Evolutionary conservation across 1,284 basidiomycete species (phyloP).

Genomic region (Cutaneotrichosporon cavernicola): DNA sequence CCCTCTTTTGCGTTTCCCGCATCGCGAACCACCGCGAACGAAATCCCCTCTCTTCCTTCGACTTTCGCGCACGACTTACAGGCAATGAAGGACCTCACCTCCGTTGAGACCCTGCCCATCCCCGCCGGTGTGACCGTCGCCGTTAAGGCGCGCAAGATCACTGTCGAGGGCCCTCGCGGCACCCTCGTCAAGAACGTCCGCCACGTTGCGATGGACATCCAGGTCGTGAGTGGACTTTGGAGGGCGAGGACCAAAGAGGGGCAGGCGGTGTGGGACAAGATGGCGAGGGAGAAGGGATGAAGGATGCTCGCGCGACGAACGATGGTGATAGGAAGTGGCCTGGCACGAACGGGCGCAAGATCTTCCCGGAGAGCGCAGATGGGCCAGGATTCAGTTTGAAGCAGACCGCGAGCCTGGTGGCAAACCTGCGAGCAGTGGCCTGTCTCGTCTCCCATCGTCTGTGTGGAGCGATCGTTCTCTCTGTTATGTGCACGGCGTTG

Average conservation of each 20-base stretch:
- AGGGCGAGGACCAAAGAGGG: neutral
- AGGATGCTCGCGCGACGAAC: neutral
- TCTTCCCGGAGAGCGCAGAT: neutral
- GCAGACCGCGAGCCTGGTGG: too few species aligned
- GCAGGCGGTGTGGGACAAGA: neutral
- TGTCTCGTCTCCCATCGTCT: neutral
- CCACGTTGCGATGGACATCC: conserved; percentile 96
- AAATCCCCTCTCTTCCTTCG: neutral
- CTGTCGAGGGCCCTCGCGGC: conserved; percentile 84
- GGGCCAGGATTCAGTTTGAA: too few species aligned
- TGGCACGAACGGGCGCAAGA: neutral
- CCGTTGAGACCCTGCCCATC: conserved; percentile 79
- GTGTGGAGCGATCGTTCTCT: neutral
- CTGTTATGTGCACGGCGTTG: neutral
- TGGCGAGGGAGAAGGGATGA: neutral
- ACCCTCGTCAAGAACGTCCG: conserved; percentile 86
- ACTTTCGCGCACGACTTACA: conserved; percentile 10
- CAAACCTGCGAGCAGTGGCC: neutral
- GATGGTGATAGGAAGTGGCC: neutral
- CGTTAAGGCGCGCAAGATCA: conserved; percentile 86
- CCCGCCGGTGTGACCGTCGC: conserved; percentile 79
- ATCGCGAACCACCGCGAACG: neutral
- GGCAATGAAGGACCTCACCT: conserved; percentile 55
- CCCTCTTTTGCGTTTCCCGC: neutral
- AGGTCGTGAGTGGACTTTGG: conserved; percentile 61